Base-by-base conservation (phyloP, 2,329 filamentous ascomycete species). In the Pestalotiopsis sp. region DNA sequence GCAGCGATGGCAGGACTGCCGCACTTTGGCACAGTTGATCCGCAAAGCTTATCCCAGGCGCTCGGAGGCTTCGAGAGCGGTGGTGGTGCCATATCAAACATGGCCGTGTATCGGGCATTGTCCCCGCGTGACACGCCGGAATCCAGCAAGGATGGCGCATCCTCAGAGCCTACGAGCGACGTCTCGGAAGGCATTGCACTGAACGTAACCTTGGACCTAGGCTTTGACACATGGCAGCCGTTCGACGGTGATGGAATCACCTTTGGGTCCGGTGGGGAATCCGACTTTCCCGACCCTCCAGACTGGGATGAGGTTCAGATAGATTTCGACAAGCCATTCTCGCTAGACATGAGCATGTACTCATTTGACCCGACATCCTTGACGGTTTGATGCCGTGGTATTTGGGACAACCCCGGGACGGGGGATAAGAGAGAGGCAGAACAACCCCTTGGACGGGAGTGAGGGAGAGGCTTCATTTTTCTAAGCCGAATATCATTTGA, bases 51-150 rank as follows among this genome's bases (percentile, higher is more conserved):
- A 4, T 80, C 85, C 65, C 77, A 79, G 31, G 75, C 75, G 17
- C 78, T 87, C 17, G 77, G 79, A 23, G 76, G 77, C 2, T 77
- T 85, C 5, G 83, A 85, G 71, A 75, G 73, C 68, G 82, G 80
- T 41, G 79, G 80, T 11, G 87, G 84, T 20, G 81, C 86, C 2
- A 84, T 89, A 67, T 82, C 83, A 13, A 86, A 90, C 70, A 83
- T 86, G 75, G 82, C 78, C 67, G 79, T 86, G 9, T 89, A 88
- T 73, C 84, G 85, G 23, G 84, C 86, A 1, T 79, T 86, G 68
- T 89, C 89, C 27, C 88, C 89, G 0, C 89, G 90, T 69, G 88
- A 91, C 74, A 91, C 89, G 7, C 89, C 89, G 0, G 89, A 90
- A 72, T 91, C 89, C 2, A 87, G 83, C 77, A 89, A 90, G 76